These are phyloP conservation scores for Metarhizium brunneum DNA, from an alignment of 2,329 filamentous ascomycete species.

Conservation along the genomic window DNA sequence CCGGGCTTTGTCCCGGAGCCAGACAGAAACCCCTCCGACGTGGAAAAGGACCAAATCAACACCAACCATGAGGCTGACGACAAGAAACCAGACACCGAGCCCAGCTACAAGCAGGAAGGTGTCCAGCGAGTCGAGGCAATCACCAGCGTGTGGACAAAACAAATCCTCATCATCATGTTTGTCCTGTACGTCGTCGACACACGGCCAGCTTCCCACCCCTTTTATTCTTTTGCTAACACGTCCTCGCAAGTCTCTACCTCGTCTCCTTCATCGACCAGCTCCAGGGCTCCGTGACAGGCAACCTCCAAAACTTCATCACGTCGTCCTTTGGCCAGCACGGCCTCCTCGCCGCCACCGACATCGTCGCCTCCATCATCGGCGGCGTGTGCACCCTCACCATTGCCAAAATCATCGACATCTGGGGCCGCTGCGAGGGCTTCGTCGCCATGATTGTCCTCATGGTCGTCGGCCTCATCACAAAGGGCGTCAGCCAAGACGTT, in stretches of 20 bases:
- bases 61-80: too few species aligned
- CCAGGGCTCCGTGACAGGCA: conserved; percentile 27
- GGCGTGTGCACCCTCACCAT: conserved; percentile 30
- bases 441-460: conserved; percentile 31
- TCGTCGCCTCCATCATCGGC: conserved; percentile 42
- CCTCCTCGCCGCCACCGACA: conserved; percentile 54
- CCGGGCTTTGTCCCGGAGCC: too few species aligned
- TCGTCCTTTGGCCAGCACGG: conserved; percentile 56
- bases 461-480: conserved; percentile 50
- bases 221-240: too few species aligned
- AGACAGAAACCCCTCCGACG: too few species aligned
- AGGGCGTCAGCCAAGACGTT: conserved; percentile 49
- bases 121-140: too few species aligned
- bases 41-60: too few species aligned
- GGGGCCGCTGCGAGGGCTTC: conserved; percentile 38
- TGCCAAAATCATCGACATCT: conserved; percentile 40
- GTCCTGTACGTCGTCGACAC: too few species aligned
- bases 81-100: too few species aligned
- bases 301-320: conserved; percentile 55
- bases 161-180: too few species aligned
- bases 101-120: too few species aligned
- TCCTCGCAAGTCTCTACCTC: conserved; percentile 12
- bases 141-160: too few species aligned
- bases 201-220: too few species aligned
- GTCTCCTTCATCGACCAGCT: conserved; percentile 28